Conservation (phyloP, 257 asterid genomes). For the Verbena officinalis region DNA sequence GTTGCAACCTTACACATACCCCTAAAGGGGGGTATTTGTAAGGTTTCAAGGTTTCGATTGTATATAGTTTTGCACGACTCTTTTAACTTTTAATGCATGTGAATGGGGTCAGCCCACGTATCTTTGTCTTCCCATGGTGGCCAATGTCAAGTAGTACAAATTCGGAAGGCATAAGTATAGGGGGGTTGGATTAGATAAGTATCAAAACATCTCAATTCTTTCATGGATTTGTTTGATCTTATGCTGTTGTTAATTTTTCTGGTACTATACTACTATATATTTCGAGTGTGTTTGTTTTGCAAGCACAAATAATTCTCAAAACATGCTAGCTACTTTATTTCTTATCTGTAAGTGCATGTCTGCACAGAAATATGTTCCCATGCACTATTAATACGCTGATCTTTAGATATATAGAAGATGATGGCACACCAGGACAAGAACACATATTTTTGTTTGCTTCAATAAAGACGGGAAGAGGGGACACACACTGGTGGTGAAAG, state of each 20-base stretch:
- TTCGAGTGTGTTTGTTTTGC: conserved; percentile 19
- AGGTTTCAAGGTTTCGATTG: background rate
- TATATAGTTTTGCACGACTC: background rate
- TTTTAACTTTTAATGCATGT: conserved; percentile 28
- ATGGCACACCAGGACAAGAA: too few species aligned
- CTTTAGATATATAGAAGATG: too few species aligned
- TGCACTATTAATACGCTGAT: too few species aligned
- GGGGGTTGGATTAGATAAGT: conserved; percentile 8
- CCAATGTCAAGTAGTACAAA: conserved; percentile 22
- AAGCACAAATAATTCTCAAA: conserved; percentile 54
- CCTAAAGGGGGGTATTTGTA: too few species aligned
- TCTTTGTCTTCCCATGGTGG: conserved; percentile 35
- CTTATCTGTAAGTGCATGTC: conserved; percentile 37
- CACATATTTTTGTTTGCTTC: conserved; percentile 43
- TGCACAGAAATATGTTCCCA: conserved; percentile 45
- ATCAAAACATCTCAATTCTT: conserved; percentile 15
- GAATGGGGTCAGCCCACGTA: conserved; percentile 40
- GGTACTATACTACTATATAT: conserved; percentile 30
- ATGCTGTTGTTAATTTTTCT: conserved; percentile 25
- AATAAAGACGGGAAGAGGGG: conserved; percentile 31
- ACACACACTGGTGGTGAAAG: conserved; percentile 51
- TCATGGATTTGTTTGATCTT: conserved; percentile 21
- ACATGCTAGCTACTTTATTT: conserved; percentile 22
- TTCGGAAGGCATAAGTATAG: conserved; percentile 16
- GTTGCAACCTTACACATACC: too few species aligned